A percentile compares a stretch with the other conserved stretches of the same genome.
phyloP scores from a whole-genome alignment of 2,329 filamentous ascomycete species.

The Cyanodermella asteris region DNA sequence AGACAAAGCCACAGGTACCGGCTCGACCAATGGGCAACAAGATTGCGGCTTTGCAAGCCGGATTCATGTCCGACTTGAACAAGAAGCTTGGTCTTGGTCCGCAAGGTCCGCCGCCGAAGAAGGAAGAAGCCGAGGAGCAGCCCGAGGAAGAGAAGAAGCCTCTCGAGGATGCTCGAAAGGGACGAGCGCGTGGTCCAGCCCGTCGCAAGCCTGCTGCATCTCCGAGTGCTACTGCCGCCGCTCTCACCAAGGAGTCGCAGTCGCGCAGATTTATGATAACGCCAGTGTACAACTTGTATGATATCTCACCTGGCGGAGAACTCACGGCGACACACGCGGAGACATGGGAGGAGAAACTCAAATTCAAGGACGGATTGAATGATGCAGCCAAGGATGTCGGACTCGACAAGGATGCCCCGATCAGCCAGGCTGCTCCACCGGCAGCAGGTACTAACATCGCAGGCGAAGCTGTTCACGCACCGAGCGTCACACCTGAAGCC shows the following conservation, averaged over 20 bases:
- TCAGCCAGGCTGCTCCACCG: constrained; percentile 9
- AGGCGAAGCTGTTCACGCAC: constrained; percentile 8
- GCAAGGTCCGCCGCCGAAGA: constrained; percentile 55
- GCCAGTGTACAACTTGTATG: constrained; percentile 17
- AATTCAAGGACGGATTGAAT: constrained; percentile 5
- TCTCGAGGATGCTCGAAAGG: constrained; percentile 74
- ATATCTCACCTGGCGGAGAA: constrained; percentile 20
- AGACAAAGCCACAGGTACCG: constrained; percentile 68
- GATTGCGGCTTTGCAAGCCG: constrained; percentile 74
- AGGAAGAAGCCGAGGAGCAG: constrained; percentile 32
- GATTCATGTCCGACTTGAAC: constrained; percentile 84
- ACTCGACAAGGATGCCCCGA: no score
- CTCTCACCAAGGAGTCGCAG: no score
- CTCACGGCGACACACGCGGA: constrained; percentile 12
- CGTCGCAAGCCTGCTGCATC: constrained; percentile 45
- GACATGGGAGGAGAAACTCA: constrained; percentile 1
- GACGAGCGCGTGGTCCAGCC: constrained; percentile 69
- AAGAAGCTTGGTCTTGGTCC: constrained; percentile 72
- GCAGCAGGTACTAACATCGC: constrained; percentile 10
- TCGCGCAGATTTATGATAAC: constrained; percentile 15
- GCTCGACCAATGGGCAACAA: constrained; percentile 59
- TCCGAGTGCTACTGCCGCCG: constrained; percentile 18
- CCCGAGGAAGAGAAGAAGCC: constrained; percentile 50
- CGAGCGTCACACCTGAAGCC: no score
- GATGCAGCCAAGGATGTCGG: no score